Evolutionary conservation across 2,329 filamentous ascomycete genomes (phyloP).

Genomic region (Septoria petroselini): DNA sequence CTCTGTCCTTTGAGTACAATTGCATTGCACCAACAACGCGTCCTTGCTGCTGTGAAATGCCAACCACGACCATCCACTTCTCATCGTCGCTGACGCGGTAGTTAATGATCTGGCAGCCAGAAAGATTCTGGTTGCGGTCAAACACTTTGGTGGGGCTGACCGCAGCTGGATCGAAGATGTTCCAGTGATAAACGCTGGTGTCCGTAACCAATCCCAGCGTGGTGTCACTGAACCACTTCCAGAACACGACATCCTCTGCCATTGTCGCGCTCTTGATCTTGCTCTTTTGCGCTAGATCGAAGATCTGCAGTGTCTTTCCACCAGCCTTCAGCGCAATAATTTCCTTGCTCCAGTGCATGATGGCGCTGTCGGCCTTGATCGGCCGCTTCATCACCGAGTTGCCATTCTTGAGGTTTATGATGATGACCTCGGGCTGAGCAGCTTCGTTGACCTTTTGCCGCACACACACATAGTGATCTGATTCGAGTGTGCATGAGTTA

Average conservation of each 20-base stretch:
- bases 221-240: constrained; percentile 96
- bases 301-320: constrained; percentile 92
- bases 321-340: constrained; percentile 97
- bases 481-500: constrained; percentile 94
- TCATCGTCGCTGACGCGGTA: constrained; percentile 93
- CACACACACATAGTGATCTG: constrained; percentile 92
- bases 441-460: constrained; percentile 87
- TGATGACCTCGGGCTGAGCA: constrained; percentile 88
- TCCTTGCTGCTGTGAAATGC: constrained; percentile 89
- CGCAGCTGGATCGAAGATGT: constrained; percentile 83
- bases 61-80: constrained; percentile 98
- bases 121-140: constrained; percentile 86
- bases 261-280: constrained; percentile 97
- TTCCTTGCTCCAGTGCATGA: constrained; percentile 97
- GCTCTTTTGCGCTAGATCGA: constrained; percentile 86
- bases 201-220: constrained; percentile 89
- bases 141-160: constrained; percentile 83
- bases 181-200: constrained; percentile 92
- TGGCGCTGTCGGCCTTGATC: constrained; percentile 98
- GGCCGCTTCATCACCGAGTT: constrained; percentile 92
- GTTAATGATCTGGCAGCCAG: constrained; percentile 97
- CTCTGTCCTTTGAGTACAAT: constrained; percentile 90
- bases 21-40: constrained; percentile 96
- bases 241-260: constrained; percentile 96
- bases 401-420: constrained; percentile 94